Base-by-base conservation (phyloP, 257 asterid genomes). In the Solanum habrochaites region DNA sequence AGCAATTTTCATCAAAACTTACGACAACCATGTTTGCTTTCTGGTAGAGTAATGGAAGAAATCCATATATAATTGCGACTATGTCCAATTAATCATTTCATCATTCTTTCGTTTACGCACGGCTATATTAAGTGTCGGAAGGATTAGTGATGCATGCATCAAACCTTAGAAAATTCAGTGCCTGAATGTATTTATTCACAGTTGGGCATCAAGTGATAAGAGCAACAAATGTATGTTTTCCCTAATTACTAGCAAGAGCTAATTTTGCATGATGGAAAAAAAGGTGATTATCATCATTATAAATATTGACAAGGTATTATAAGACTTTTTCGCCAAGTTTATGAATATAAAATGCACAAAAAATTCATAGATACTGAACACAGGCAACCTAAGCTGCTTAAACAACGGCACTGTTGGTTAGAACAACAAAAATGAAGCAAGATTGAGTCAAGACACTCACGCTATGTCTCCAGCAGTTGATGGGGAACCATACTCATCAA, bases 401-500 rank as follows among this genome's bases (percentile, higher is more conserved):
- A 80, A 80, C 27, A 20, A 6, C 27, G 27, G 25, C 42, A 27
- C 66, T 14, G 16, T 27, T 27, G 84, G 66, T 25, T 80, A 80
- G 67, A 80, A 27, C 66, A 47, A 47, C 27, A 80, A 80, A 47
- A 25, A 47, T 27, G 67, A 47, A 78, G 40, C 40, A 45, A 45
- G 83, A 78, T 78, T 78, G 47, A 67, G 10, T 60, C 23, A 39
- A 40, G 70, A 25, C 10, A 90, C 98, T 87, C 92, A 97, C 99
- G 99, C 94, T 87, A 97, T 97, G 90, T 97, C 99, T 85, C 99
- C 99, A 69, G 99, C 99, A 72, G 99, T 97, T 81, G 99, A 97
- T 85, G 99, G 99, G 83, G 99, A 93, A 82, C 99, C 99, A 89
- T 97, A 97, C 94, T 97, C 99, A 85, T 96, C 99, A 90, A 97